Conservation (phyloP, 805 yeast genomes). For the Wickerhamiella dianesei region DNA sequence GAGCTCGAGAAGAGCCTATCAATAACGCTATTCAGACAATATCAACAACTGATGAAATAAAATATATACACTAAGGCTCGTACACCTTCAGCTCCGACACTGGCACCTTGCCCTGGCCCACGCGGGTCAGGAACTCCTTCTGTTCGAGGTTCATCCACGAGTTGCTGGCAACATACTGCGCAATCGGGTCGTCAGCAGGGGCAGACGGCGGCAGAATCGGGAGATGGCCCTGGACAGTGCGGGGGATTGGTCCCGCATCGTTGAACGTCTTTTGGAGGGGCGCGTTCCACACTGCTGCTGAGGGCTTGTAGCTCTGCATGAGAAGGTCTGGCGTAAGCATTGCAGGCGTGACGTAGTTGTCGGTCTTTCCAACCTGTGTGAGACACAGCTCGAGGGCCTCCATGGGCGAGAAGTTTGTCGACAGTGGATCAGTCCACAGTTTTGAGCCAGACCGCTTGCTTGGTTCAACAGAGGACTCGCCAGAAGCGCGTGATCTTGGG, state of each 20-base stretch:
- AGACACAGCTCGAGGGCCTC: slow-evolving; percentile 15
- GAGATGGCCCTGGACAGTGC: not conserved
- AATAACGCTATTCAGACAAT: no score
- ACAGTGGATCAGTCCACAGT: not conserved
- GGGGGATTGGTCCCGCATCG: not conserved
- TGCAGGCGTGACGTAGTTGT: not conserved
- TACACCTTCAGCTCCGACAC: not conserved
- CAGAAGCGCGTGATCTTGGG: no score
- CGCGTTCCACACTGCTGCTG: not conserved
- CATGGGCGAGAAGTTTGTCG: slow-evolving; percentile 7
- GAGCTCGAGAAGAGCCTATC: no score
- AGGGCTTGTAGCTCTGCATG: not conserved
- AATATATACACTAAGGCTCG: not conserved
- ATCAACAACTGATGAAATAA: not conserved
- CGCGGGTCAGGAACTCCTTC: not conserved
- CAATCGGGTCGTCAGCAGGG: not conserved
- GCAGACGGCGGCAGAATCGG: not conserved
- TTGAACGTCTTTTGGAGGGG: not conserved
- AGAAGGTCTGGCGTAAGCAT: not conserved
- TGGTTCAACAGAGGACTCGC: no score
- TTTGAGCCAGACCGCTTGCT: not conserved
- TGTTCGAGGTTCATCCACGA: not conserved
- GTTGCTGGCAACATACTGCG: not conserved
- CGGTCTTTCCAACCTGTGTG: slow-evolving; percentile 8
- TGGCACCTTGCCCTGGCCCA: not conserved